Conservation (phyloP, 371 early-diverging fungal species). For the Entomophthora muscae region DNA sequence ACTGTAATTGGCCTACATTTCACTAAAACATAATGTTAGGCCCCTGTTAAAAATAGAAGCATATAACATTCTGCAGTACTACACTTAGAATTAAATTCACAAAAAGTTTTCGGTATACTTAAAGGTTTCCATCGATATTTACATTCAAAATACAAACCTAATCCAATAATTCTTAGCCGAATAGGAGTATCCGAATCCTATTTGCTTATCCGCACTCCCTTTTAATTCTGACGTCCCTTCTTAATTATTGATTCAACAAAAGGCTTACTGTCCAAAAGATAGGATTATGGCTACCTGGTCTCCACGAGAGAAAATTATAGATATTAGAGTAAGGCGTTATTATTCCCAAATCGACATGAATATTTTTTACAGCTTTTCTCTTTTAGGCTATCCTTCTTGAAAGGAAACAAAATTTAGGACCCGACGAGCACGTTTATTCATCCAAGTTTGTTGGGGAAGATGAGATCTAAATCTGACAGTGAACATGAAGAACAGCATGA, state of each 20-base stretch:
- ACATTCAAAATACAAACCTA: not conserved
- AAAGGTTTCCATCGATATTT: not conserved
- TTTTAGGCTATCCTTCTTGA: constrained; percentile 1
- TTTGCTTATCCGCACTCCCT: not conserved
- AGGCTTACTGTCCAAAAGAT: not conserved
- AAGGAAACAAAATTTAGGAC: not conserved
- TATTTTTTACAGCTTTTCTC: not conserved
- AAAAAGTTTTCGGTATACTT: not conserved
- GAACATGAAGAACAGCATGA: not conserved
- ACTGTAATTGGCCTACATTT: not conserved
- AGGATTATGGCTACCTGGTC: constrained; percentile 6
- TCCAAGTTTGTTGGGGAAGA: not conserved
- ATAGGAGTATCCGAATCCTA: not conserved
- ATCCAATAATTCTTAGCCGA: not conserved
- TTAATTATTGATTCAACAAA: not conserved
- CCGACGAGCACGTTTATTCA: constrained; percentile 4
- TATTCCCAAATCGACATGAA: not conserved
- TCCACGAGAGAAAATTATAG: not conserved
- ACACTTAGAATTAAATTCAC: not conserved
- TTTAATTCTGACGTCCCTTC: not conserved
- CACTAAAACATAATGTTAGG: not conserved
- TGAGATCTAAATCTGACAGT: not conserved
- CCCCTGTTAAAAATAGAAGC: not conserved
- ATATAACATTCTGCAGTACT: not conserved
- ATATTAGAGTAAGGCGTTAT: not conserved